A percentile compares a stretch with the other conserved stretches of the same genome.
Conservation (phyloP, 768 basidiomycete species). For the Mycena belliarum region DNA sequence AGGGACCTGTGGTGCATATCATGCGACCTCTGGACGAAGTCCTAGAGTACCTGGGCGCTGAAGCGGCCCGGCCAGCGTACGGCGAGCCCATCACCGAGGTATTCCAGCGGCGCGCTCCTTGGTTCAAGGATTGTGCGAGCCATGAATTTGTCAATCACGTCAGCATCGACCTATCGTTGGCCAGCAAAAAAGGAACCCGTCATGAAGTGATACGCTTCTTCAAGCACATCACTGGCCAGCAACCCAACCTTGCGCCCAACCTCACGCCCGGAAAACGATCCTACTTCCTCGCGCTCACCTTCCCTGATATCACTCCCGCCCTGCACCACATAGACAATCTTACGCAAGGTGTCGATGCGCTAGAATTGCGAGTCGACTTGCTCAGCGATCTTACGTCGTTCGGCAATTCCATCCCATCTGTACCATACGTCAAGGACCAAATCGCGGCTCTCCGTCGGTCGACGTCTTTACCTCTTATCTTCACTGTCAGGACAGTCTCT, state of each 20-base stretch:
- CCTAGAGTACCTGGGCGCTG: conserved; percentile 74
- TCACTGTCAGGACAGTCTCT: conserved; percentile 82
- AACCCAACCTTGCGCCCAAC: conserved; percentile 63
- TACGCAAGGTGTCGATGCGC: conserved; percentile 81
- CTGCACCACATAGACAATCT: conserved; percentile 71
- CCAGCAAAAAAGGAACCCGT: conserved; percentile 38
- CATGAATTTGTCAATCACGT: conserved; percentile 85
- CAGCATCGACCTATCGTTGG: conserved; percentile 28
- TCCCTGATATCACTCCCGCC: conserved; percentile 80
- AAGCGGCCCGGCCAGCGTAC: conserved; percentile 82
- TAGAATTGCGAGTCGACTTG: conserved; percentile 94
- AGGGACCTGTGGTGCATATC: conserved; percentile 83
- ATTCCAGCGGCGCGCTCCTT: conserved; percentile 78
- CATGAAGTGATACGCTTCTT: conserved; percentile 85
- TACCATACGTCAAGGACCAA: conserved; percentile 77
- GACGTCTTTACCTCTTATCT: conserved; percentile 85
- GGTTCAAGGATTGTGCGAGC: conserved; percentile 81
- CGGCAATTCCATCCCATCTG: conserved; percentile 60
- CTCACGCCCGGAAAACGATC: conserved; percentile 60
- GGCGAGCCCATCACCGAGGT: conserved; percentile 87
- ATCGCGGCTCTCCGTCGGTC: conserved; percentile 74
- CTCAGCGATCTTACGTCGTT: conserved; percentile 54
- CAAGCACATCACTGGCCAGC: conserved; percentile 75
- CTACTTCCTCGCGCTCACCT: conserved; percentile 91
- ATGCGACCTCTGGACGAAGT: conserved; percentile 80